phyloP scores from a whole-genome alignment of 2,329 filamentous ascomycete genomes.

The Xylaria sp. region DNA sequence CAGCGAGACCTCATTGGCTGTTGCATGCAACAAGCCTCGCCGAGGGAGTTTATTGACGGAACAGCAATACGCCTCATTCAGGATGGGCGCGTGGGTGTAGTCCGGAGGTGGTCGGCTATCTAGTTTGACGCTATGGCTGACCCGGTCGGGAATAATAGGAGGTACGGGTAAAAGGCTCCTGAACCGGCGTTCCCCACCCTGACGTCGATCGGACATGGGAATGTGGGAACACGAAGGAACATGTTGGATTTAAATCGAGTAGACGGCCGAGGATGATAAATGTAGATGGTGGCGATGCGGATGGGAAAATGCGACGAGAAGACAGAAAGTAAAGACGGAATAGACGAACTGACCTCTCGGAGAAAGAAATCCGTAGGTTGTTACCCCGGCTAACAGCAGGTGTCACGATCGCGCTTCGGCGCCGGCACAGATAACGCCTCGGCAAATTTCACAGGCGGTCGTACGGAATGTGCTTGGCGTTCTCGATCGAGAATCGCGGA shows the following conservation, averaged over 20 bases:
- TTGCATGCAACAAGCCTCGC: constrained; percentile 14
- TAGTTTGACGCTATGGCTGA: constrained; percentile 21
- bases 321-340: not conserved
- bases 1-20: constrained; percentile 20
- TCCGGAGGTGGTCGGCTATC: constrained; percentile 18
- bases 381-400: not conserved
- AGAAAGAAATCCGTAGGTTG: not conserved
- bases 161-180: not conserved
- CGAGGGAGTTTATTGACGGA: not conserved
- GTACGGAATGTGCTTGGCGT: not conserved
- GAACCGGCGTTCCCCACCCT: constrained; percentile 6
- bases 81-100: constrained; percentile 13
- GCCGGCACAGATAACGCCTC: not conserved
- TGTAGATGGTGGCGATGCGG: not conserved
- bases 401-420: not conserved
- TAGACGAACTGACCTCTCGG: constrained; percentile 14
- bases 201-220: not conserved
- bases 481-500: constrained; percentile 1
- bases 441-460: not conserved
- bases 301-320: not conserved
- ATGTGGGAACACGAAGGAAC: not conserved
- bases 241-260: not conserved
- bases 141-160: constrained; percentile 27
- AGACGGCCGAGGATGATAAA: not conserved
- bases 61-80: constrained; percentile 14